Conservation (phyloP, 2,329 filamentous ascomycete species). For the Macrophomina phaseolina region DNA sequence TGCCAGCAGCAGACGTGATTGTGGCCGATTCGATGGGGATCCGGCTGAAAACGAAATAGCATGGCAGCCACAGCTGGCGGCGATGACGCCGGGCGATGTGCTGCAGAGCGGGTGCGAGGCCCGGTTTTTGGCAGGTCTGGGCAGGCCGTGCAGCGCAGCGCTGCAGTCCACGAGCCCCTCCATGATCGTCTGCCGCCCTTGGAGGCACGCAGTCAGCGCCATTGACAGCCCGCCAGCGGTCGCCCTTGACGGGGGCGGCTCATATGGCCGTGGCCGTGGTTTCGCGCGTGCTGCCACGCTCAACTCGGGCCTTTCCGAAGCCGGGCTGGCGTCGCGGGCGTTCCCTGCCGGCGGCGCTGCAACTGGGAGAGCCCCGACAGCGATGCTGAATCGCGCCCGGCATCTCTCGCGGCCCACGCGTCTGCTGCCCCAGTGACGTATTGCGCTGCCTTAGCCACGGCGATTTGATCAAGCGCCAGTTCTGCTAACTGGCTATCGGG, state of each 20-base stretch:
- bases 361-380: conserved; percentile 9
- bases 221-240: background rate
- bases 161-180: conserved; percentile 7
- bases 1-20: conserved; percentile 15
- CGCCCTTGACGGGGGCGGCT: background rate
- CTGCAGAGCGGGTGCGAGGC: conserved; percentile 6
- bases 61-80: conserved; percentile 23
- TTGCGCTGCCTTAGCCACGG: conserved; percentile 25
- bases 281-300: conserved; percentile 8
- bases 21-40: conserved; percentile 23
- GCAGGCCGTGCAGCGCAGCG: background rate
- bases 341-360: conserved; percentile 20
- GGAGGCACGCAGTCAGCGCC: background rate
- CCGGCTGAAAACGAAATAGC: conserved; percentile 25
- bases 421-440: conserved; percentile 19
- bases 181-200: conserved; percentile 1
- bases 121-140: conserved; percentile 17
- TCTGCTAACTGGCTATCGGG: conserved; percentile 19
- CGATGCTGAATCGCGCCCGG: conserved; percentile 11
- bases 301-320: conserved; percentile 26
- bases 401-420: conserved; percentile 24
- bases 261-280: background rate
- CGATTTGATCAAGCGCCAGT: conserved; percentile 14
- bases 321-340: conserved; percentile 22
- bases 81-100: conserved; percentile 12